Percentiles rank a stretch among this genome's conserved stretches.
These are phyloP conservation scores for Cinchona pubescens DNA, from an alignment of 257 asterid genomes.

Conservation along the genomic window DNA sequence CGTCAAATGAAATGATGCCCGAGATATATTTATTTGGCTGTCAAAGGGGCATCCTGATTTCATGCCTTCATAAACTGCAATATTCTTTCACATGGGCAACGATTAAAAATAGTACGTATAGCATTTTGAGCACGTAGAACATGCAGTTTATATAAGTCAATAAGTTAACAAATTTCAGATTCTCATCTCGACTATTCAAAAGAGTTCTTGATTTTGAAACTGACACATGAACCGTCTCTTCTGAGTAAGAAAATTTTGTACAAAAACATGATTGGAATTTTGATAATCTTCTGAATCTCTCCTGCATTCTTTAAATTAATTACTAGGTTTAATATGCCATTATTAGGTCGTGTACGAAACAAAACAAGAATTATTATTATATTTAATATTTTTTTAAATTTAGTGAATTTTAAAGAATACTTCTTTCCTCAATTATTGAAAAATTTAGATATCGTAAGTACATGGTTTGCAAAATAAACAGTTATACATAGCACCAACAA, in stretches of 20 bases:
- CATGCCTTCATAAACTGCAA: slow-evolving; percentile 11
- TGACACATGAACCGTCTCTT: slow-evolving; percentile 29
- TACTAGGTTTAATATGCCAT: neutral
- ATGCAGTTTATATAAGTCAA: slow-evolving; percentile 6
- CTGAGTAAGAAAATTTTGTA: slow-evolving; percentile 9
- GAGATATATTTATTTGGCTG: neutral
- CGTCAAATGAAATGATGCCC: slow-evolving; percentile 12
- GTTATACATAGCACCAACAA: neutral
- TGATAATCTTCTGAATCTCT: neutral
- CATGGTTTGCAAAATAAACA: neutral
- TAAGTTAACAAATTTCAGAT: slow-evolving; percentile 18
- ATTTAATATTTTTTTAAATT: too few relatives aligned
- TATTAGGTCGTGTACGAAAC: slow-evolving; percentile 1
- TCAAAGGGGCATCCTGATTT: slow-evolving; percentile 8
- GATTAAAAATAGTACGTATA: slow-evolving; percentile 1
- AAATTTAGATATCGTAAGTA: neutral
- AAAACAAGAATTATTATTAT: too few relatives aligned
- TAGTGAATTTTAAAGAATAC: too few relatives aligned
- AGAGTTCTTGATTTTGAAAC: slow-evolving; percentile 24
- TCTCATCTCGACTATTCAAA: slow-evolving; percentile 9
- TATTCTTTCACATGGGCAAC: slow-evolving; percentile 8
- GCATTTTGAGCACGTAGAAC: slow-evolving; percentile 5
- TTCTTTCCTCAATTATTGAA: too few relatives aligned
- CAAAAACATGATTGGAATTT: slow-evolving; percentile 3
- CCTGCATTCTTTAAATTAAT: neutral